phyloP scores from a whole-genome alignment of 2,329 filamentous ascomycete genomes.

The Calonectria pauciramosa region DNA sequence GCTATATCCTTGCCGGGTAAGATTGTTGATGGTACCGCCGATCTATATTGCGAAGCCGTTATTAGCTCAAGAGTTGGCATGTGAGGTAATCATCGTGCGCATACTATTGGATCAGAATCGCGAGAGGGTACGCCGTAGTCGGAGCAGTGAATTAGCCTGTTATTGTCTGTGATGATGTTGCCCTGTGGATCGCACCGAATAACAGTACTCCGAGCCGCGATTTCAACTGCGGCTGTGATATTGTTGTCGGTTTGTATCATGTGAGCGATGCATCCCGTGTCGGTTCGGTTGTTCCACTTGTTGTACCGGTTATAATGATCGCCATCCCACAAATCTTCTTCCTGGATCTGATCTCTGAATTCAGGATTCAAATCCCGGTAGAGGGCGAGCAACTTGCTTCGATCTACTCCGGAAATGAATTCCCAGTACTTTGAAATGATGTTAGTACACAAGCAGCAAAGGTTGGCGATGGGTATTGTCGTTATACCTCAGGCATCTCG shows the following conservation, averaged over 20 bases:
- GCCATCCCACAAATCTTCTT: not conserved
- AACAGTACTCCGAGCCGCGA: conserved; percentile 23
- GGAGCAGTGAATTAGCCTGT: conserved; percentile 18
- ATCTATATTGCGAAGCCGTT: not conserved
- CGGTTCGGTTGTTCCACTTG: not conserved
- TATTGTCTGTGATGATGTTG: conserved; percentile 11
- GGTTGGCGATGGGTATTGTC: not conserved
- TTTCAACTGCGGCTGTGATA: conserved; percentile 23
- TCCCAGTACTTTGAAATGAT: conserved; percentile 12
- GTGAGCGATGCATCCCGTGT: conserved; percentile 21
- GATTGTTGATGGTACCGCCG: conserved; percentile 7
- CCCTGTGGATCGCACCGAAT: conserved; percentile 14
- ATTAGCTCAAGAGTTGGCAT: not conserved
- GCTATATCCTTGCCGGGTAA: not conserved
- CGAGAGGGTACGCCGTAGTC: conserved; percentile 10
- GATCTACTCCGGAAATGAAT: not conserved
- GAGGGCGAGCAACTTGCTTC: not conserved
- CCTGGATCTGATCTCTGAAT: not conserved
- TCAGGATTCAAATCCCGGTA: conserved; percentile 2
- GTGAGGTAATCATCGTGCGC: too few relatives aligned
- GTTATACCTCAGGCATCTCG: conserved; percentile 21
- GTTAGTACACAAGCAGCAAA: not conserved
- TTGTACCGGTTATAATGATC: not conserved
- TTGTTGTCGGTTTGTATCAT: conserved; percentile 20
- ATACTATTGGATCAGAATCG: conserved; percentile 27